Evolutionary conservation across 805 yeast genomes (phyloP).

Genomic region (Cyberlindnera mississippiensis): DNA sequence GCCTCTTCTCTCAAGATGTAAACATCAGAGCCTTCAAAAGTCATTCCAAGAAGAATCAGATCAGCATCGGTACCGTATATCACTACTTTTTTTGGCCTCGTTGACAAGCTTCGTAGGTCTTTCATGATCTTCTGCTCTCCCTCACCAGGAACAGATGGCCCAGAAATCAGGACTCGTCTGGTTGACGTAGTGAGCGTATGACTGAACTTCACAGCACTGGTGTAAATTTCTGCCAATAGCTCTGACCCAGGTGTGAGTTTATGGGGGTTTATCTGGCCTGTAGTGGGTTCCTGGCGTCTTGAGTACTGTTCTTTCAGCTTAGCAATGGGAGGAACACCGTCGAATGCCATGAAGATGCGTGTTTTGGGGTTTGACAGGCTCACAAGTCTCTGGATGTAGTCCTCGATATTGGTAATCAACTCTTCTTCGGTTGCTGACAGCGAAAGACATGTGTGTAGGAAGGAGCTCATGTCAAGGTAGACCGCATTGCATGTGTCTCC

Average conservation of each 20-base stretch:
- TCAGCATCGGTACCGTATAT: conserved; percentile 90
- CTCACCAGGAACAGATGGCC: conserved; percentile 93
- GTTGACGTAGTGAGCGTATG: conserved; percentile 34
- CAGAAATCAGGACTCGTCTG: conserved; percentile 57
- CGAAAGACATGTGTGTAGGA: conserved; percentile 85
- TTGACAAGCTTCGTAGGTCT: conserved; percentile 63
- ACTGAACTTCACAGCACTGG: conserved; percentile 71
- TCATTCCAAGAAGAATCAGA: conserved; percentile 81
- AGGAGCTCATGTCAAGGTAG: conserved; percentile 92
- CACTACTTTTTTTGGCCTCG: conserved; percentile 73
- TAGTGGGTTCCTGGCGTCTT: conserved; percentile 82
- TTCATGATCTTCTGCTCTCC: conserved; percentile 97
- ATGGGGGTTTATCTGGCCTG: conserved; percentile 69
- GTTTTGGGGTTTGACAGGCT: conserved; percentile 66
- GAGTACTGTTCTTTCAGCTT: conserved; percentile 94
- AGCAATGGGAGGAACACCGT: conserved; percentile 96
- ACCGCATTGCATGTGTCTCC: conserved; percentile 71
- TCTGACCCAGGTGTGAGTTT: conserved; percentile 94
- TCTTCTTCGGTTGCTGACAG: conserved; percentile 57
- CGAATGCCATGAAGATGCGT: conserved; percentile 89
- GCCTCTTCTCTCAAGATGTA: conserved; percentile 69
- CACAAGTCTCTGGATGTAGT: conserved; percentile 82
- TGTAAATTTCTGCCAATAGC: conserved; percentile 81
- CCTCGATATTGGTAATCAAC: conserved; percentile 73
- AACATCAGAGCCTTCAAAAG: conserved; percentile 82